Conservation (phyloP, 2,329 filamentous ascomycete genomes). For the Dactylellina drechsleri region DNA sequence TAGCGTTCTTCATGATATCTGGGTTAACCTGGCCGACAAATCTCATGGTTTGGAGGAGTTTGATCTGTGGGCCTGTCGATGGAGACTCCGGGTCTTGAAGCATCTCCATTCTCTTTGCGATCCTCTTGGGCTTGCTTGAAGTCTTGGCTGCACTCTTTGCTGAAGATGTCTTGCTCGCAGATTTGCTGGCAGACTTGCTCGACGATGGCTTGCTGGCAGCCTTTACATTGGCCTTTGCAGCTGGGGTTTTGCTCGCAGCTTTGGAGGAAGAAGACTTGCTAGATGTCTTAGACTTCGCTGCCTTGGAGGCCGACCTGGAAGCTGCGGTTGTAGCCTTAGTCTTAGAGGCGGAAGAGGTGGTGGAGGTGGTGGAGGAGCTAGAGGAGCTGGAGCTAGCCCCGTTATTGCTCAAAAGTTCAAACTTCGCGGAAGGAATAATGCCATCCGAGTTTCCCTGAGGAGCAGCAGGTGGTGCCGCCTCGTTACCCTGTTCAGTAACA, state of each 20-base stretch:
- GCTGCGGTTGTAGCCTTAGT: neutral
- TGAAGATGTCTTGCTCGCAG: conserved; percentile 55
- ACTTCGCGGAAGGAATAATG: too few species aligned
- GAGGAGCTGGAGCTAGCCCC: too few species aligned
- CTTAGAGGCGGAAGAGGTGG: too few species aligned
- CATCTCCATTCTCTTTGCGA: conserved; percentile 61
- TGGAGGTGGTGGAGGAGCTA: too few species aligned
- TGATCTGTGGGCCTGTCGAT: conserved; percentile 57
- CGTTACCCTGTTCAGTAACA: too few species aligned
- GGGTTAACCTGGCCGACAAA: conserved; percentile 76
- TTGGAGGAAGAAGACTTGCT: conserved; percentile 7
- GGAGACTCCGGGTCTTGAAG: conserved; percentile 25
- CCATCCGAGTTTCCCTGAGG: too few species aligned
- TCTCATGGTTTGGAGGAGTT: conserved; percentile 70
- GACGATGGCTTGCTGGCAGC: neutral
- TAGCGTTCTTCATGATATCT: conserved; percentile 65
- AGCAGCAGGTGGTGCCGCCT: too few species aligned
- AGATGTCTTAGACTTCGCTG: neutral
- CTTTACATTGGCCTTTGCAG: neutral
- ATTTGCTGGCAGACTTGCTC: conserved; percentile 54
- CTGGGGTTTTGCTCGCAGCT: neutral
- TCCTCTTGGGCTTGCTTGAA: conserved; percentile 18
- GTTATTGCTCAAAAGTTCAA: too few species aligned
- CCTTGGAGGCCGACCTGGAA: neutral
- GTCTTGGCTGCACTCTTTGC: conserved; percentile 17